phyloP scores from a whole-genome alignment of 169 alveolate genomes.

The Babesia bovis region DNA sequence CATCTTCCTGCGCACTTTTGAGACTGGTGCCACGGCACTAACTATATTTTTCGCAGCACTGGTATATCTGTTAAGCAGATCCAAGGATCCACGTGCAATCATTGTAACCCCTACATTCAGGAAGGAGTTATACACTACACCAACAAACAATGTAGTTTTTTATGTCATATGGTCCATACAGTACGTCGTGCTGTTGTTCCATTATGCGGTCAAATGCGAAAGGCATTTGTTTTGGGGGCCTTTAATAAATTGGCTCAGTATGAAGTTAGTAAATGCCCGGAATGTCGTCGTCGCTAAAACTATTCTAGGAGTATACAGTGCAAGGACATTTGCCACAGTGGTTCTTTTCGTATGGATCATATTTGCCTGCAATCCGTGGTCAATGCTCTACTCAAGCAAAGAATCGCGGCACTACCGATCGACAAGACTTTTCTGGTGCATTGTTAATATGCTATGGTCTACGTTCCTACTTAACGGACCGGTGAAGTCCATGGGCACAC shows the following conservation, averaged over 20 bases:
- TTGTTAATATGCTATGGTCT: conserved; percentile 10
- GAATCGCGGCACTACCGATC: conserved; percentile 16
- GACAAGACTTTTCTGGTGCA: not conserved
- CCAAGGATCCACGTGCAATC: not conserved
- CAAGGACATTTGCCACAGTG: not conserved
- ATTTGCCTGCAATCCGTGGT: not conserved
- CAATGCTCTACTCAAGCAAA: not conserved
- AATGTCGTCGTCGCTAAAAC: conserved; percentile 4
- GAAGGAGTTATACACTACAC: not conserved
- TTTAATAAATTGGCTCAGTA: not conserved
- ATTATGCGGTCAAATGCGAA: conserved; percentile 37
- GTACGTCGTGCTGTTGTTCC: conserved; percentile 19
- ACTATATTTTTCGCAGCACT: conserved; percentile 29
- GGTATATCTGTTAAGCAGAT: not conserved
- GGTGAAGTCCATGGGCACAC: conserved; percentile 13
- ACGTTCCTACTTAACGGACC: conserved; percentile 23
- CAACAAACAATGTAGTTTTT: not conserved
- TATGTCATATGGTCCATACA: conserved; percentile 1
- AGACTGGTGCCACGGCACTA: conserved; percentile 13
- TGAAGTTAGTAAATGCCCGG: not conserved
- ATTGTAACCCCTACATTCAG: not conserved
- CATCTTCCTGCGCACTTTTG: conserved; percentile 26
- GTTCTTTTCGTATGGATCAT: conserved; percentile 10
- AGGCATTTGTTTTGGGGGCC: conserved; percentile 1
- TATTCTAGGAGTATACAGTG: conserved; percentile 11